Evolutionary conservation across 257 asterid genomes (phyloP), one percentile per base, ranked within the genome.

Genomic region (Plantago elongata): DNA sequence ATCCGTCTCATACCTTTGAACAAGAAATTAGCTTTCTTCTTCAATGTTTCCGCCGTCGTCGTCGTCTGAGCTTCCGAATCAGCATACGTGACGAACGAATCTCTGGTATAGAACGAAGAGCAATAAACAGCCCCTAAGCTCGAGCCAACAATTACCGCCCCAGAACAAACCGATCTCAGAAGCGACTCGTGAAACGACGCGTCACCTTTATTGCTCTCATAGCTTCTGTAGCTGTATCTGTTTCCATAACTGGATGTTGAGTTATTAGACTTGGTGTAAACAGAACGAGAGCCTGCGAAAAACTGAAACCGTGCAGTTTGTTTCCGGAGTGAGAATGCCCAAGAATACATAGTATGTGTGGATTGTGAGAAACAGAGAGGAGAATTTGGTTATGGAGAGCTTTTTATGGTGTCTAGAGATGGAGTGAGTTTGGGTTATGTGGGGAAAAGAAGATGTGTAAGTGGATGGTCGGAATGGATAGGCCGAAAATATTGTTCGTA

Each of bases 321-420:
- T 76, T 72, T 79, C 68, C 83, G 78, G 59, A 81, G 57, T 13
- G 66, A 60, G 38, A 71, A 63, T 71, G 68, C 72, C 82, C 81
- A 72, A 71, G 78, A 74, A 84, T 68, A 87, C 97, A 89, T 89
- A 69, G 77, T 80, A 13, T 7, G 18, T 38, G 9, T 15, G 51
- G 16, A 51, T 17, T 10, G 57, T 17, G 57, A 52, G 27, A 13
- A 52, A 52, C 57, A 51, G 13, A 51, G 54, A 49, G 54, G 14
- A 45, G 14, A 5, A 34, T 56, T 56, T 30, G 60, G 14, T 34
- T 29, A 4, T 45, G n/a, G 49, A 45, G 49, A 45, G 16, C 22
- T 49, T 49, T 34, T 34, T 34, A 34, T 1, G 40, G 40, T 34
- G 40, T 34, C 40, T 34, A 34, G 4, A 34, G 40, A 34, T 34